Conservation (phyloP, 139 green algal genomes). For the Zygnema circumcarinatum region DNA sequence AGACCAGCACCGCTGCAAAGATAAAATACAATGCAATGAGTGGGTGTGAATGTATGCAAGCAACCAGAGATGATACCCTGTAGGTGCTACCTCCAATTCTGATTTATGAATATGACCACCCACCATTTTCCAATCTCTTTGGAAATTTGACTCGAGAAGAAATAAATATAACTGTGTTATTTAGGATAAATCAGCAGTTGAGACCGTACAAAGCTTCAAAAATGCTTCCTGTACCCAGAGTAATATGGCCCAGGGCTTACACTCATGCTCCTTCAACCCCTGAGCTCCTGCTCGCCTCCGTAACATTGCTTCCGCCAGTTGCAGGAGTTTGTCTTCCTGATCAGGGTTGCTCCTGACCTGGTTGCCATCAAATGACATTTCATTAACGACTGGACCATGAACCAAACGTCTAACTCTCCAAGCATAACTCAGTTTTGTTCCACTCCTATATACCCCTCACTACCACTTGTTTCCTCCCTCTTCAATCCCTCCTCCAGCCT, state of each 20-base stretch:
- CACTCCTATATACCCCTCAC: neutral
- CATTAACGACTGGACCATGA: no score
- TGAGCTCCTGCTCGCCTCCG: constrained; percentile 18
- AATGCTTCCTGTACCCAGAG: no score
- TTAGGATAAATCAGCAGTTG: no score
- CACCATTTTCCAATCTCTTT: no score
- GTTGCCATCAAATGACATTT: neutral
- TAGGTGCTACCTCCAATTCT: no score
- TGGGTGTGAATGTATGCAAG: no score
- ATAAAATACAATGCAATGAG: neutral
- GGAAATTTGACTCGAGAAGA: no score
- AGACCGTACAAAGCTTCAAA: no score
- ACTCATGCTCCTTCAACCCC: constrained; percentile 3
- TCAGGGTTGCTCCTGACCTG: neutral
- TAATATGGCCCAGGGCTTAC: neutral
- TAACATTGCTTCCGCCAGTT: constrained; percentile 52
- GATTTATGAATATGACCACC: no score
- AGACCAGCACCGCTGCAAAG: constrained; percentile 46
- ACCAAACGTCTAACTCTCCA: no score
- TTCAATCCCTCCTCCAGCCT: neutral
- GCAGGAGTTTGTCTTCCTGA: constrained; percentile 17
- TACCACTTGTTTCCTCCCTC: neutral
- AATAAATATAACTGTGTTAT: no score
- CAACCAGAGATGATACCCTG: no score
- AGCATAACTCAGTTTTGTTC: neutral